Evolutionary conservation across 1,284 basidiomycete species (phyloP).

Genomic region (Neolentinus lepideus): DNA sequence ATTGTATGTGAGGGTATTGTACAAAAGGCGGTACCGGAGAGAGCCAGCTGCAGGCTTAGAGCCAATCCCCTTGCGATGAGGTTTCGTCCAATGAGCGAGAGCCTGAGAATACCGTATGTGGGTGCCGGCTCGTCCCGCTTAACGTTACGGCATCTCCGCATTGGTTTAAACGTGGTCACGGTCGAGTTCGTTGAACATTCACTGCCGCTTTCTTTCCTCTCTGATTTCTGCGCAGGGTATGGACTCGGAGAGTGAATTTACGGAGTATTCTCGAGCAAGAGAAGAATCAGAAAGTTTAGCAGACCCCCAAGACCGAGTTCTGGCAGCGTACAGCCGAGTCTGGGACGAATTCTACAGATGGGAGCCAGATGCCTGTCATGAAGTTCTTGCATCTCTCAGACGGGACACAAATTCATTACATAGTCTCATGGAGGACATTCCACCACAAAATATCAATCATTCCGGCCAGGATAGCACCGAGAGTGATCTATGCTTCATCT

Average conservation of each 20-base stretch:
- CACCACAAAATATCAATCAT: not conserved
- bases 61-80: not conserved
- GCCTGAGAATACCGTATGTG: not conserved
- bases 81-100: not conserved
- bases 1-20: not conserved
- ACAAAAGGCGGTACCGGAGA: not conserved
- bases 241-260: too few species aligned
- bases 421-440: not conserved
- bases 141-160: not conserved
- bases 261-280: too few species aligned
- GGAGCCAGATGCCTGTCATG: constrained; percentile 7
- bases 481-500: not conserved
- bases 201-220: too few species aligned
- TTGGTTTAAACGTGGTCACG: too few species aligned
- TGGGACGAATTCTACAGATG: constrained; percentile 11
- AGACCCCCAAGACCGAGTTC: not conserved
- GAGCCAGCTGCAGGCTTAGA: not conserved
- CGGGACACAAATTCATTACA: too few species aligned
- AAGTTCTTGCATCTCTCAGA: constrained; percentile 4
- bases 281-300: too few species aligned
- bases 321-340: constrained; percentile 6
- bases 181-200: too few species aligned
- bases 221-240: too few species aligned
- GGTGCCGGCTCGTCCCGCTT: not conserved
- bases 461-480: not conserved